Evolutionary conservation across 371 early-diverging fungal species (phyloP), one percentile per base, ranked within the genome.

Genomic region (Saksenaea oblongispora): DNA sequence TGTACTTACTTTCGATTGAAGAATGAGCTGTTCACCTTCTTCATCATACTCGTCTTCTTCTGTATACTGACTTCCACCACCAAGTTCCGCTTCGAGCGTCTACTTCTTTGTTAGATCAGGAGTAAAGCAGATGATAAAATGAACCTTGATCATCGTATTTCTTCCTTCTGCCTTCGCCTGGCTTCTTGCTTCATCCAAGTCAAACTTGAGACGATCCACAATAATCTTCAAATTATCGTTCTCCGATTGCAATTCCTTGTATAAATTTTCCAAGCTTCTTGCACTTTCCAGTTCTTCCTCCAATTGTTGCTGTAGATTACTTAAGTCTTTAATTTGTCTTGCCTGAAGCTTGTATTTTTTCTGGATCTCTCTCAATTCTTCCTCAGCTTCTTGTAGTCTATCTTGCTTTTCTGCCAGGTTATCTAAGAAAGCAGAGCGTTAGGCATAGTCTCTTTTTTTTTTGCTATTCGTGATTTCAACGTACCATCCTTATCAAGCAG

Each of bases 181-280:
- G 14, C 42, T 41, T 56, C 62, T 68, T n/a, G 66, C 62, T 51
- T 73, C 71, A 61, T 73, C 74, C 34, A 71, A 62, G 55, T 71
- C 75, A 24, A 61, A 62, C 34, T 74, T 74, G 42, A 71, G 66
- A 14, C 56, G 51, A 66, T 74, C 68, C n/a, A 71, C 68, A 15
- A 66, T 39, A n/a, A 62, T 64, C 22, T 69, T 54, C 26, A 71
- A 42, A 24, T 53, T 61, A 1, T 37, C 44, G 7, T 71, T 71
- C 41, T 65, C 71, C 14, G 37, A 14, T 28, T 62, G 62, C 10
- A 54, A 58, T 2, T 44, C 37, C 9, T 68, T 62, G 14, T 59
- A 42, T 3, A 59, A 51, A 2, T 64, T 24, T 36, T 55, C 47
- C 17, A 62, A 18, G 3, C 18, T 15, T 28, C 41, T 31, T 11